Evolutionary conservation across 495 filamentous ascomycete species (phyloP).

Genomic region (Podospora pseudoanserina): DNA sequence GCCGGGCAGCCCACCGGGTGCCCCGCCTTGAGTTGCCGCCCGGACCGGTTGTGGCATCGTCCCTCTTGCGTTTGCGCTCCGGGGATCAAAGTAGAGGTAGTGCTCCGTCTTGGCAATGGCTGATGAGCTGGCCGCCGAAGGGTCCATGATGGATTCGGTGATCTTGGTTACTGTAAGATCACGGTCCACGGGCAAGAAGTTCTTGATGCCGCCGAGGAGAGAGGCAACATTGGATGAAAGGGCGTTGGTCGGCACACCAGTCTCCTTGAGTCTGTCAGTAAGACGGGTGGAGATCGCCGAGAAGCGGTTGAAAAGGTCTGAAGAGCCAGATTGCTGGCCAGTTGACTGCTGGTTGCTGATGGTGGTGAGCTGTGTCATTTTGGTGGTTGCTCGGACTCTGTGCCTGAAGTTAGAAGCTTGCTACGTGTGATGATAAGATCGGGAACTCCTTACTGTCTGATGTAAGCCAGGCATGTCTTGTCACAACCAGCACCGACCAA

Average conservation of each 20-base stretch:
- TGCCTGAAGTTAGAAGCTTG: slow-evolving; percentile 28
- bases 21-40: slow-evolving; percentile 29
- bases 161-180: slow-evolving; percentile 97
- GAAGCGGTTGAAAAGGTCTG: slow-evolving; percentile 84
- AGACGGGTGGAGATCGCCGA: slow-evolving; percentile 82
- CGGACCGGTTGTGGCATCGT: slow-evolving; percentile 73
- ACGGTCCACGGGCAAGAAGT: slow-evolving; percentile 91
- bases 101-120: slow-evolving; percentile 96
- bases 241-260: slow-evolving; percentile 60
- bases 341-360: slow-evolving; percentile 58
- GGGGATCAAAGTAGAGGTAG: slow-evolving; percentile 98
- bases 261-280: slow-evolving; percentile 90
- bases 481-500: slow-evolving; percentile 70
- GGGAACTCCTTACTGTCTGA: slow-evolving; percentile 63
- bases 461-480: slow-evolving; percentile 73
- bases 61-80: slow-evolving; percentile 86
- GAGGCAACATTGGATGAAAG: slow-evolving; percentile 79
- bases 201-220: slow-evolving; percentile 97
- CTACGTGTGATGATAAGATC: background rate
- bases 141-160: slow-evolving; percentile 98
- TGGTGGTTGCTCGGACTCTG: slow-evolving; percentile 90
- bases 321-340: slow-evolving; percentile 52
- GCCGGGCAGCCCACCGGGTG: slow-evolving; percentile 44
- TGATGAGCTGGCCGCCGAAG: slow-evolving; percentile 76
- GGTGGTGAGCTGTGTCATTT: slow-evolving; percentile 98